Percentiles rank a stretch among this genome's conserved stretches.
Evolutionary conservation across 2,329 filamentous ascomycete species (phyloP).

Genomic region (Xylaria polymorpha): DNA sequence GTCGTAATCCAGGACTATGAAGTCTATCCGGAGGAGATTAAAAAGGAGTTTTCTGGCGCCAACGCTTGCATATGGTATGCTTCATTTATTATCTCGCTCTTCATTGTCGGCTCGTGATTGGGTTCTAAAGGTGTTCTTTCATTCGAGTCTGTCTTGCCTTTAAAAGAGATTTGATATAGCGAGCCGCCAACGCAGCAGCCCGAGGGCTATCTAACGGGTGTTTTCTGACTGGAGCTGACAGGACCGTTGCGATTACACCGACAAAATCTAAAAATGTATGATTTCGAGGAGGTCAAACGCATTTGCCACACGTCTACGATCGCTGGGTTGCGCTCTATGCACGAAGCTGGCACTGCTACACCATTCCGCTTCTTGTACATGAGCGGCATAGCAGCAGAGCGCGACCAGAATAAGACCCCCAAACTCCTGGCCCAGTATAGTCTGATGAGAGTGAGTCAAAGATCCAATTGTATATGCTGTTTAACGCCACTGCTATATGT

Average conservation of each 20-base stretch:
- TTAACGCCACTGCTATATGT: neutral
- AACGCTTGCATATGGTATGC: slow-evolving; percentile 52
- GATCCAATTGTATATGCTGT: neutral
- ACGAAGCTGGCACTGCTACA: slow-evolving; percentile 43
- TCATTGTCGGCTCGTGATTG: neutral
- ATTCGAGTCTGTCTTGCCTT: neutral
- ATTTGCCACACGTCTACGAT: slow-evolving; percentile 44
- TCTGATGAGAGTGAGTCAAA: slow-evolving; percentile 59
- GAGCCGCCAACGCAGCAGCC: neutral
- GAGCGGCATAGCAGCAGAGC: slow-evolving; percentile 58
- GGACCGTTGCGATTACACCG: slow-evolving; percentile 48
- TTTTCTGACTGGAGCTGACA: slow-evolving; percentile 27
- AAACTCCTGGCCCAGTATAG: slow-evolving; percentile 55
- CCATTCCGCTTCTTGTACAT: slow-evolving; percentile 53
- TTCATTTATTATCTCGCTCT: neutral
- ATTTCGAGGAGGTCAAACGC: slow-evolving; percentile 43
- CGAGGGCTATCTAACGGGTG: too few species aligned
- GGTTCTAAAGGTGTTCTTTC: neutral
- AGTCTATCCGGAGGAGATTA: slow-evolving; percentile 55
- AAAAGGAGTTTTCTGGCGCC: slow-evolving; percentile 55
- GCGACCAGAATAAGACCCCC: slow-evolving; percentile 59
- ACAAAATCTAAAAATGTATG: slow-evolving; percentile 37
- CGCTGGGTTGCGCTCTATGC: slow-evolving; percentile 45
- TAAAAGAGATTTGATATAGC: neutral
- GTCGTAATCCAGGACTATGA: slow-evolving; percentile 56